phyloP scores from a whole-genome alignment of 345 rosid species.

The Viola odorata region DNA sequence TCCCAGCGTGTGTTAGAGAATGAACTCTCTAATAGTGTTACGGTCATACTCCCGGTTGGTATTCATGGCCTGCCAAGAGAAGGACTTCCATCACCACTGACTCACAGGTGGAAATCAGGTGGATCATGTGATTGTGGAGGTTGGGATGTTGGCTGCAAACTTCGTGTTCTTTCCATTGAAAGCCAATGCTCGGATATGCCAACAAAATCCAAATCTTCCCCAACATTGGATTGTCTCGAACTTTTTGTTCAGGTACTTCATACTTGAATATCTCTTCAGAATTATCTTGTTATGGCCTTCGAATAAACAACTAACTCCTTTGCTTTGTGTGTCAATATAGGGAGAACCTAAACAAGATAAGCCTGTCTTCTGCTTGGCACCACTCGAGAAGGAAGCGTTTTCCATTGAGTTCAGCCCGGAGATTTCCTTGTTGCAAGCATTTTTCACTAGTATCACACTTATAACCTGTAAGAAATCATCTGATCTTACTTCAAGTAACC shows the following conservation, averaged over 20 bases:
- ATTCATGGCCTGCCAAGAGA: constrained; percentile 61
- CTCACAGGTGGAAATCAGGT: constrained; percentile 67
- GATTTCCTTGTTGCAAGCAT: constrained; percentile 59
- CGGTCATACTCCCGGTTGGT: constrained; percentile 72
- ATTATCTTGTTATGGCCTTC: not conserved
- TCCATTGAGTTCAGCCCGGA: constrained; percentile 58
- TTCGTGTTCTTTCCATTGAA: constrained; percentile 41
- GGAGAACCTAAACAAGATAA: constrained; percentile 29
- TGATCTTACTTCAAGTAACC: constrained; percentile 20
- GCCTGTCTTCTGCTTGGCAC: constrained; percentile 52
- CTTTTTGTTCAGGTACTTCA: constrained; percentile 52
- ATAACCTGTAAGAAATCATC: constrained; percentile 36
- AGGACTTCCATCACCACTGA: constrained; percentile 57
- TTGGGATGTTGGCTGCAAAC: constrained; percentile 90
- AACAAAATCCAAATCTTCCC: constrained; percentile 15
- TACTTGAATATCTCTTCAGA: constrained; percentile 1
- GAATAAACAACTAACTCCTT: not conserved
- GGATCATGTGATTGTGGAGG: constrained; percentile 95
- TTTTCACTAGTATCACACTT: constrained; percentile 54
- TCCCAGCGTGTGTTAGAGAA: constrained; percentile 6
- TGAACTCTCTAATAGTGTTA: constrained; percentile 18
- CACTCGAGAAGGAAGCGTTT: constrained; percentile 48
- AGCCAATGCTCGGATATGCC: constrained; percentile 19
- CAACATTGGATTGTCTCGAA: constrained; percentile 33
- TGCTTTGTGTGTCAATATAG: constrained; percentile 21